These are phyloP conservation scores for Ganoderma leucocontextum DNA, from an alignment of 1,284 basidiomycete genomes.

Conservation along the genomic window DNA sequence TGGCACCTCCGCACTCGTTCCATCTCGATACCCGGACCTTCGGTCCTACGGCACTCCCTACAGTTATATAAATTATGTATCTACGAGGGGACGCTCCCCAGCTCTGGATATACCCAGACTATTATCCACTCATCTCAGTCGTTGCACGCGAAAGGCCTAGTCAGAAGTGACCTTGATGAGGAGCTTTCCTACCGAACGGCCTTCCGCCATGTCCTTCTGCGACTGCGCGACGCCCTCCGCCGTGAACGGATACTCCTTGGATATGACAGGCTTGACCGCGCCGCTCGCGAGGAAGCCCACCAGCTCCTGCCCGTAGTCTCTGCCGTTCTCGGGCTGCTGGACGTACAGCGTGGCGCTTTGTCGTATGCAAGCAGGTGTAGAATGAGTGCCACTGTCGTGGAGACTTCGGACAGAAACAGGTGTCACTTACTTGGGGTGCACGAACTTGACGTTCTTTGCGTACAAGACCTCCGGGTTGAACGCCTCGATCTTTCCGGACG, in stretches of 20 bases:
- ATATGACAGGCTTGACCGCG: conserved; percentile 74
- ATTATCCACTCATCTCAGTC: no score
- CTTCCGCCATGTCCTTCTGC: conserved; percentile 80
- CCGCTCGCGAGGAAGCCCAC: conserved; percentile 71
- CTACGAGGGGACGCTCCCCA: no score
- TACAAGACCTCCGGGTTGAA: conserved; percentile 80
- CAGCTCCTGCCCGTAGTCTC: conserved; percentile 70
- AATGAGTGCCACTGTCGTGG: not conserved
- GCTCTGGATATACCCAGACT: no score
- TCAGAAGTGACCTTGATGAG: conserved; percentile 63
- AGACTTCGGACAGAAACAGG: not conserved
- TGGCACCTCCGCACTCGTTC: no score
- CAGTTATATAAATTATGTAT: no score
- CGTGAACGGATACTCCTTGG: conserved; percentile 86
- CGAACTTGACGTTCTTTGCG: conserved; percentile 85
- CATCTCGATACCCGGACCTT: no score
- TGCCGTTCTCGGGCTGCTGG: conserved; percentile 74
- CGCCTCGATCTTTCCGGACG: conserved; percentile 82
- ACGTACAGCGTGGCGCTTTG: conserved; percentile 64
- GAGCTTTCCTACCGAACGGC: conserved; percentile 86
- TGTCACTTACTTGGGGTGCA: conserved; percentile 72
- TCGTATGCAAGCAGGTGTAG: not conserved
- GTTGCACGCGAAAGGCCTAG: conserved; percentile 13
- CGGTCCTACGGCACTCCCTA: no score
- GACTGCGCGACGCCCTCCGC: conserved; percentile 82